These are phyloP conservation scores for Circinella umbellata DNA, from an alignment of 371 early-diverging fungal genomes.

Conservation along the genomic window DNA sequence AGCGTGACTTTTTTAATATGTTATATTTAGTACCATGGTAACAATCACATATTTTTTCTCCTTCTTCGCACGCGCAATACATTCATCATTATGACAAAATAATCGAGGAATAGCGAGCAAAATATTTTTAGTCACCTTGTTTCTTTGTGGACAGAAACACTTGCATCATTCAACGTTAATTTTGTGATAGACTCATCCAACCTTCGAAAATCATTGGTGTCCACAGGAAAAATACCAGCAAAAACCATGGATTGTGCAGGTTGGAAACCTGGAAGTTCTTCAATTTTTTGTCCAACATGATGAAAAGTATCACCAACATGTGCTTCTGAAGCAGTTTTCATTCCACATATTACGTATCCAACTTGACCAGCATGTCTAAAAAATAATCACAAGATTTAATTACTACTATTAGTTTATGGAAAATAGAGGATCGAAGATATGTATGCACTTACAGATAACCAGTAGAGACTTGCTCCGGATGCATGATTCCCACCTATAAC, in stretches of 20 bases:
- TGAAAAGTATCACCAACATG: conserved; percentile 97
- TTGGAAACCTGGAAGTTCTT: conserved; percentile 88
- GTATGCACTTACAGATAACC: conserved; percentile 66
- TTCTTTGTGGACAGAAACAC: conserved; percentile 89
- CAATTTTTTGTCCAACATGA: conserved; percentile 61
- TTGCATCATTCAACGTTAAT: conserved; percentile 93
- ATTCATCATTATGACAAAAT: too few species aligned
- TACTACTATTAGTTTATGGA: not conserved
- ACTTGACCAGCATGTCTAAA: conserved; percentile 91
- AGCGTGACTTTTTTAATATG: conserved; percentile 56
- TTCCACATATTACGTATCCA: conserved; percentile 90
- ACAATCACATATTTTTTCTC: not conserved
- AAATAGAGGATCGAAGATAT: not conserved
- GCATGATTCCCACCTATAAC: conserved; percentile 87
- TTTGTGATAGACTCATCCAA: conserved; percentile 91
- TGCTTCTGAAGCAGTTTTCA: conserved; percentile 93
- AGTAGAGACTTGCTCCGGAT: conserved; percentile 84
- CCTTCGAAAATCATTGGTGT: conserved; percentile 85
- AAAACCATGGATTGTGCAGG: conserved; percentile 94
- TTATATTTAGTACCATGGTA: not conserved
- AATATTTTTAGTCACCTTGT: conserved; percentile 53
- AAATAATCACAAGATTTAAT: conserved; percentile 2
- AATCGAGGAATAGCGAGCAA: not conserved
- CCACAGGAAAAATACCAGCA: conserved; percentile 94
- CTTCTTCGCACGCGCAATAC: too few species aligned